Evolutionary conservation across 352 stramenopile species (phyloP).

Genomic region (Phytophthora nicotianae): DNA sequence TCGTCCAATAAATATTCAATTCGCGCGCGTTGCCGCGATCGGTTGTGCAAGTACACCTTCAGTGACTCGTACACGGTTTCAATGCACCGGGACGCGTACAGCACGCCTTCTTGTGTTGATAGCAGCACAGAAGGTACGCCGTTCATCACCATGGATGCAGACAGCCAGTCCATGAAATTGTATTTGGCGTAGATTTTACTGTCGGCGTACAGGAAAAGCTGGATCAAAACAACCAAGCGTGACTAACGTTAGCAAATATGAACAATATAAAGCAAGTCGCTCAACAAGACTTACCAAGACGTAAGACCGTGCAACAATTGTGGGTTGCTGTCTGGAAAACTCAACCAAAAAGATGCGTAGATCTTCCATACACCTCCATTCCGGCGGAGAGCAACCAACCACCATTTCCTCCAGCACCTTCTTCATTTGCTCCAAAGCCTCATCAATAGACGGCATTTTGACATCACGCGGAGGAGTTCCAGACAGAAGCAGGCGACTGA

Average conservation of each 20-base stretch:
- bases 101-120: conserved; percentile 84
- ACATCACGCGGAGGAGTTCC: conserved; percentile 77
- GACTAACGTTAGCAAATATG: conserved; percentile 1
- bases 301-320: conserved; percentile 81
- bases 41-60: conserved; percentile 81
- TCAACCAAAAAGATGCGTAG: conserved; percentile 77
- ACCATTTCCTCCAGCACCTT: conserved; percentile 63
- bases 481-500: conserved; percentile 74
- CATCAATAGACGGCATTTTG: conserved; percentile 62
- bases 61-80: conserved; percentile 87
- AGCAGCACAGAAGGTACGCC: conserved; percentile 81
- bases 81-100: conserved; percentile 76
- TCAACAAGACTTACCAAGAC: conserved; percentile 60
- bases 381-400: conserved; percentile 56
- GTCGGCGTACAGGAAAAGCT: conserved; percentile 87
- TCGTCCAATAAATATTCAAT: conserved; percentile 86
- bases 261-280: not conserved
- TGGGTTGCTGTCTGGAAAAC: conserved; percentile 71
- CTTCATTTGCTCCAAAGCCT: conserved; percentile 52
- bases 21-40: conserved; percentile 76
- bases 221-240: conserved; percentile 6
- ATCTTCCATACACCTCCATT: conserved; percentile 84
- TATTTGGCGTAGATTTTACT: conserved; percentile 87
- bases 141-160: conserved; percentile 80
- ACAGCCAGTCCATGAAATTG: conserved; percentile 88